Base-by-base conservation (phyloP, 441 rosid species). In the Gossypium gossypioides region DNA sequence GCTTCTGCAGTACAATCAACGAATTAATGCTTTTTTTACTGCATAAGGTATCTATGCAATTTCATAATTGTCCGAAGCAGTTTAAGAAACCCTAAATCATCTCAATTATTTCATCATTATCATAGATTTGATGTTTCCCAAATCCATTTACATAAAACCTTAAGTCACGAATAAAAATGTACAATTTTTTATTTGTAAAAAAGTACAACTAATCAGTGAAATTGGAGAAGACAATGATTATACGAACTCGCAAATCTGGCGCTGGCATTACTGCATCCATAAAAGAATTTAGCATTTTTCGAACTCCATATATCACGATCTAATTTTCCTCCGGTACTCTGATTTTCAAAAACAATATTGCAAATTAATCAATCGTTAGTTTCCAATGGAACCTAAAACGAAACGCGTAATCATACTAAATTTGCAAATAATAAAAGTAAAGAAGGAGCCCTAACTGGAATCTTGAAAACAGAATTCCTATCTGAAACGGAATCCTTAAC, bases 261-360 rank as follows among this genome's bases (percentile, higher is more conserved):
- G 89, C 90, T 89, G 24, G 98, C 85, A 72, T 88, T 87, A 56
- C 92, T 89, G 79, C 98, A 93, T 72, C 93, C 93, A 32, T 85
- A 71, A 60, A 79, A 91, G 70, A 86, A 83, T 44, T 83, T 71
- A 27, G 97, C 84, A 72, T 86, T 85, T 64, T 69, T 73, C 0
- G 97, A 93, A 81, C 81, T 87, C 98, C 98, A 93, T 10, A 90
- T 74, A 76, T 90, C 88, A 81, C 89, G 95, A 83, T 77, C 85
- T 56, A 79, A 74, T 82, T 79, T 86, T 29, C 93, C 90, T 65
- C 96, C 93, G 57, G 52, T 56, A 58, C 65, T 85, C 97, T 90
- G 81, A 4, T 19, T 57, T 56, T 64, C 75, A 60, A 59, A 72
- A 78, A 68, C 12, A 74, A 48, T 63, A 64, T 24, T 46, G 16